Evolutionary conservation across 2,329 filamentous ascomycete species (phyloP), one percentile per base, ranked within the genome.

Genomic region (Fusarium tanahbumbuense): DNA sequence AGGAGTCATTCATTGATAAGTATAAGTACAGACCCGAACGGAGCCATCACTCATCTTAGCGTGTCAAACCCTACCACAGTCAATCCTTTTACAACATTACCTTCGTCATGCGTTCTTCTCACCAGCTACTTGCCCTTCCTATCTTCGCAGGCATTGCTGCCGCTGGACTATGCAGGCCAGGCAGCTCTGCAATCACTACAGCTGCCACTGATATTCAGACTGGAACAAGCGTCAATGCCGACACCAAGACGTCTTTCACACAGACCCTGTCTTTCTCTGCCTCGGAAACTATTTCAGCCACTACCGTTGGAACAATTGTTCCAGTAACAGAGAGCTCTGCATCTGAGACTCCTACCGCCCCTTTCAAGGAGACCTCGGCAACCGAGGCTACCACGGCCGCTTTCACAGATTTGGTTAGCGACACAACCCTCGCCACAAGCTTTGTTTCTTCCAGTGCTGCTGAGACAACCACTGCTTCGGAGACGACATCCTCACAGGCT

Each of bases 231-330:
- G 18, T 12, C 18, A 37, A 37, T 37, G 3, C 34, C 34, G 6
- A 37, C 34, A 37, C 34, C 10, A 37, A 37, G 18, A 37, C 10
- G 34, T 11, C 34, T 7, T 1, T n/a, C n/a, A 37, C 18, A 37
- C 9, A 37, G 5, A 37, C 34, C 34, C 6, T 37, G 18, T 37
- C 34, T 4, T n/a, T 37, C 3, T 37, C 18, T 37, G 18, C 18
- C 34, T n/a, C 34, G 18, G 34, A 37, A n/a, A 4, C 9, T 12
- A 11, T 6, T 37, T 7, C 34, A 37, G 34, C 18, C 10, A 37
- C 34, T n/a, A 37, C 18, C 6, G 0, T n/a, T 1, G 18, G n/a
- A 4, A n/a, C 6, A 4, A 7, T n/a, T 37, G 1, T n/a, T 37
- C 34, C 10, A 7, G 10, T 12, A 5, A n/a, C 6, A 0, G 34